These are phyloP conservation scores for Fusarium coffeatum DNA, from an alignment of 2,329 filamentous ascomycete genomes.

Conservation along the genomic window DNA sequence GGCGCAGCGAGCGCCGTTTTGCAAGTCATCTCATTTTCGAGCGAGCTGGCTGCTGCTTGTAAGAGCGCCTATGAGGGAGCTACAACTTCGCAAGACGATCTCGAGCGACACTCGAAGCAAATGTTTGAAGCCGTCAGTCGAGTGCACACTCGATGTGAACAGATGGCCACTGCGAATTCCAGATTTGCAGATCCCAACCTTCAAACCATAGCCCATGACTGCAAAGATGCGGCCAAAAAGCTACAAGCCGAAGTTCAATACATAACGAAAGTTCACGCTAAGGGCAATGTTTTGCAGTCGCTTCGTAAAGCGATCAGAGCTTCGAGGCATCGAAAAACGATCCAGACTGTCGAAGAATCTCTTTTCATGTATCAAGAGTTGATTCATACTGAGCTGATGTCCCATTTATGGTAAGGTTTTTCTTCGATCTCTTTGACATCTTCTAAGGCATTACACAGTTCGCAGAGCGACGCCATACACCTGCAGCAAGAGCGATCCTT, in stretches of 20 bases:
- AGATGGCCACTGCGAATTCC: rapidly evolving
- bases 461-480: too few relatives aligned
- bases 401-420: too few relatives aligned
- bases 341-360: too few relatives aligned
- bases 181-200: neutral
- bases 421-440: too few relatives aligned
- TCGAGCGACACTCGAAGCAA: neutral
- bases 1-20: slow-evolving; percentile 25
- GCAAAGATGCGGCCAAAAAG: neutral
- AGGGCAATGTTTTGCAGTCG: rapidly evolving
- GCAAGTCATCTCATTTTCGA: slow-evolving; percentile 26
- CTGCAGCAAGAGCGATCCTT: too few relatives aligned
- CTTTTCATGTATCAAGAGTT: too few relatives aligned
- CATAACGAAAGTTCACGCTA: rapidly evolving
- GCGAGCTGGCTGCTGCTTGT: neutral
- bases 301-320: too few relatives aligned
- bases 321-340: too few relatives aligned
- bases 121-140: neutral
- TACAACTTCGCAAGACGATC: neutral
- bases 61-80: slow-evolving; percentile 14
- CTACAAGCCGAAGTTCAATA: rapidly evolving
- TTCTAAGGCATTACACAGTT: too few relatives aligned
- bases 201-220: neutral
- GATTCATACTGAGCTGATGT: too few relatives aligned
- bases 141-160: neutral